phyloP scores from a whole-genome alignment of 1,139 yeast species.

The Kurtzmaniella quercitrusa region DNA sequence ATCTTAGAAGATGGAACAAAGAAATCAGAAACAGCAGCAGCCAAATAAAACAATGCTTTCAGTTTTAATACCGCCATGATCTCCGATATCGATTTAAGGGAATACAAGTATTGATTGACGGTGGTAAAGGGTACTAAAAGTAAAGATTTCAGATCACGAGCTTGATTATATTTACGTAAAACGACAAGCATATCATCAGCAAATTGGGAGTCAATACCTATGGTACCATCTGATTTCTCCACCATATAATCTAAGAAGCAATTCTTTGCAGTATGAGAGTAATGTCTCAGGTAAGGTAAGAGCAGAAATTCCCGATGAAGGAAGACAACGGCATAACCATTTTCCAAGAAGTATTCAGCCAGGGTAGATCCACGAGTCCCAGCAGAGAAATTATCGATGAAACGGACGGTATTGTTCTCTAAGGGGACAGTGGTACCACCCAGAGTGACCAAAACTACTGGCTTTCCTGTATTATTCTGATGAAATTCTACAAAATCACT shows the following conservation, averaged over 20 bases:
- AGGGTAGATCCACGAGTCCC: constrained; percentile 97
- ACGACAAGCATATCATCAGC: constrained; percentile 62
- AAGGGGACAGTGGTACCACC: constrained; percentile 99
- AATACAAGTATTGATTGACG: constrained; percentile 87
- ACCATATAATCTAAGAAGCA: constrained; percentile 83
- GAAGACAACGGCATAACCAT: constrained; percentile 88
- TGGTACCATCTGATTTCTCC: constrained; percentile 41
- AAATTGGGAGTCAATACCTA: constrained; percentile 58
- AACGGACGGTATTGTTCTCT: constrained; percentile 93
- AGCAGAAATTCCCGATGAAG: constrained; percentile 88
- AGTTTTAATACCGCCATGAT: constrained; percentile 50
- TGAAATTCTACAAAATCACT: constrained; percentile 54
- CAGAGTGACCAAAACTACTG: constrained; percentile 78
- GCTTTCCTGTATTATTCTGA: constrained; percentile 32
- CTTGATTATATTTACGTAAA: constrained; percentile 60
- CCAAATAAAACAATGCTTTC: constrained; percentile 73
- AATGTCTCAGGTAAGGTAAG: constrained; percentile 86
- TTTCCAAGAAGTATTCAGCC: constrained; percentile 83
- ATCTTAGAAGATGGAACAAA: constrained; percentile 80
- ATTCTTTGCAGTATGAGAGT: constrained; percentile 70
- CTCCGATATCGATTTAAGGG: constrained; percentile 66
- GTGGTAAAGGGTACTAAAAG: constrained; percentile 86
- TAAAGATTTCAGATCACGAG: constrained; percentile 55
- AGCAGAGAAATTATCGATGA: constrained; percentile 94
- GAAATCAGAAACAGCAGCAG: constrained; percentile 97